Conservation (phyloP, 305 asterid genomes). For the Ajuga reptans region DNA sequence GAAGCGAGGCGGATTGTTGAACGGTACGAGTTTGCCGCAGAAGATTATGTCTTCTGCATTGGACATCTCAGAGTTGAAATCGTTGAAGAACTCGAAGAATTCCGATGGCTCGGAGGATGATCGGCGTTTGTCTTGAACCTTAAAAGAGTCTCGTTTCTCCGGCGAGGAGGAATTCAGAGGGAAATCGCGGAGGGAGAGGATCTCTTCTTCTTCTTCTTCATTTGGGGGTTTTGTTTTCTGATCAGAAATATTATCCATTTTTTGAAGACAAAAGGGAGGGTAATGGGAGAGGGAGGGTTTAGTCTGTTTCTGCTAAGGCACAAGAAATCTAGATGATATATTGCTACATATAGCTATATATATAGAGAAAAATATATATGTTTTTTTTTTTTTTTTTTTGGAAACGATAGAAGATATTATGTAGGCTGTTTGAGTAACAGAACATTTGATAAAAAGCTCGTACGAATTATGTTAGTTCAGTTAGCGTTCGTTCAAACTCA, state of each 20-base stretch:
- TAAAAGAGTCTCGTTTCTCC: conserved; percentile 14
- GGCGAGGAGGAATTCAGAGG: conserved; percentile 17
- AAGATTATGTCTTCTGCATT: conserved; percentile 69
- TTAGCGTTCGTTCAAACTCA: no score
- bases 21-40: conserved; percentile 54
- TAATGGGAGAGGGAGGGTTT: background rate
- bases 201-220: conserved; percentile 22
- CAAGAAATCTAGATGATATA: background rate
- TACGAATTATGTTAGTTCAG: no score
- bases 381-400: no score
- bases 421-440: no score
- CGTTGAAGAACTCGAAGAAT: conserved; percentile 54
- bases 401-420: no score
- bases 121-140: conserved; percentile 22
- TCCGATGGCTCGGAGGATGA: conserved; percentile 43
- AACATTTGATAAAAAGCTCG: no score
- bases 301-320: background rate
- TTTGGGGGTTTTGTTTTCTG: background rate
- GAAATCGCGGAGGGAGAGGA: conserved; percentile 33
- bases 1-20: conserved; percentile 8
- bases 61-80: conserved; percentile 33
- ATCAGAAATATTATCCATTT: conserved; percentile 21
- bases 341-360: background rate
- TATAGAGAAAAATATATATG: no score
- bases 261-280: background rate